Base-by-base conservation (phyloP, 257 asterid species). In the Cynanchum wilfordii region DNA sequence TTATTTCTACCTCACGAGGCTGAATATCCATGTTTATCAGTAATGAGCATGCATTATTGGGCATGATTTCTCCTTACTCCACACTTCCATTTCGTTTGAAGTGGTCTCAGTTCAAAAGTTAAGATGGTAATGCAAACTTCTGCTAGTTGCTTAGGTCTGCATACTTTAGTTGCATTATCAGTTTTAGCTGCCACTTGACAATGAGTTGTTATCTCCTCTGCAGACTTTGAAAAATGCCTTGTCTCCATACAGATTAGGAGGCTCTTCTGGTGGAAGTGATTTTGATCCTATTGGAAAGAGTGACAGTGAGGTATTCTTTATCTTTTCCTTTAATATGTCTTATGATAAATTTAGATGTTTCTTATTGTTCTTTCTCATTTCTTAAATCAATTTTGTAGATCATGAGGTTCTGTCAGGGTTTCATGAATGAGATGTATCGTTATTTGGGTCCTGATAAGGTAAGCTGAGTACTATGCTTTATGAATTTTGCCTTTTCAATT, bases 191-290 rank as follows among this genome's bases (percentile, higher is more conserved):
- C 50, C 69, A 58, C 78, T 70, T 81, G 70, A 80, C 40, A 59
- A 19, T 76, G 65, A 71, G 79, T 72, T 45, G 42, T 77, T 78
- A 72, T 68, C 65, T 78, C 75, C 74, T 72, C 68, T 82, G 81
- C 93, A 94, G 99, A 89, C 90, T 60, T 85, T 94, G 69, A 94
- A 88, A 86, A 91, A 94, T 85, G 99, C 99, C 10, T 83, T 94
- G 81, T 94, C 98, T 81, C 99, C 99, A 11, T 94, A 89, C 87
- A 87, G 95, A 74, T 90, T 94, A 66, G 99, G 99, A 67, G 99
- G 99, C 85, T 87, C 99, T 71, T 91, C 97, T 25, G 99, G 99
- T 74, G 99, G 99, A 79, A 88, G 96, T 81, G 99, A 94, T 85
- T 94, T 94, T 80, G 97, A 94, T 81, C 99, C 99, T 50, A 89